Evolutionary conservation across 1,284 basidiomycete genomes (phyloP).

Genomic region (Quambalaria eucalypti): DNA sequence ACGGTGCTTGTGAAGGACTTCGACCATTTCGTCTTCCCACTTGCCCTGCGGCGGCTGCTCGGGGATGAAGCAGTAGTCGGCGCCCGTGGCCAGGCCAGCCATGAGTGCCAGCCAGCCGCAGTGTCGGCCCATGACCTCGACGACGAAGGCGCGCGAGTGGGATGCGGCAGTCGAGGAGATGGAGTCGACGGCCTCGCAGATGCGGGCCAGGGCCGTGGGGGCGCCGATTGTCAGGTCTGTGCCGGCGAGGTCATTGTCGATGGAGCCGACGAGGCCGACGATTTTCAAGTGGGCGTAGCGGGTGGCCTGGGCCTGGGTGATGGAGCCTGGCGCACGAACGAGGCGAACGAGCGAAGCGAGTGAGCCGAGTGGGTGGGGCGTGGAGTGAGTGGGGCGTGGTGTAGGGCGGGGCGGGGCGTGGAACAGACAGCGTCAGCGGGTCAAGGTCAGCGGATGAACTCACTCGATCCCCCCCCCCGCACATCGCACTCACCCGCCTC

Average conservation of each 20-base stretch:
- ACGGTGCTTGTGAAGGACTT: slow-evolving; percentile 79
- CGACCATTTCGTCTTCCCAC: slow-evolving; percentile 89
- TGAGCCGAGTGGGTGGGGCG: too few relatives aligned
- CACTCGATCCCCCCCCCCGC: neutral
- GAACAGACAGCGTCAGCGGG: neutral
- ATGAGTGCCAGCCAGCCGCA: slow-evolving; percentile 95
- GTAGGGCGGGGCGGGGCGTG: too few relatives aligned
- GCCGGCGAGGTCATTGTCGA: slow-evolving; percentile 98
- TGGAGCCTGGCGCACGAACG: slow-evolving; percentile 54
- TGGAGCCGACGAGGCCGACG: slow-evolving; percentile 91
- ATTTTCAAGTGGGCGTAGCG: slow-evolving; percentile 79
- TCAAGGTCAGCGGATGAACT: neutral
- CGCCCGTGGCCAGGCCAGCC: slow-evolving; percentile 86
- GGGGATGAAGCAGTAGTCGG: slow-evolving; percentile 95
- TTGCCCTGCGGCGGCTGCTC: slow-evolving; percentile 74
- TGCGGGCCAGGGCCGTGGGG: slow-evolving; percentile 84
- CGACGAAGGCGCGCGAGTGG: slow-evolving; percentile 92
- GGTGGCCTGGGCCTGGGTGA: slow-evolving; percentile 64
- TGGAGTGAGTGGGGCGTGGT: too few relatives aligned
- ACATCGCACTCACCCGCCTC: slow-evolving; percentile 52
- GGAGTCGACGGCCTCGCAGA: slow-evolving; percentile 94
- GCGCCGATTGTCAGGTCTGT: slow-evolving; percentile 96
- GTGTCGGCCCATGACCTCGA: slow-evolving; percentile 97
- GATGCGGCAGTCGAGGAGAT: slow-evolving; percentile 94
- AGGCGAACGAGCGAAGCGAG: too few relatives aligned